Percentiles rank a stretch among this genome's conserved stretches.
Conservation (phyloP, 371 early-diverging fungal species). For the Mucor irregularis region DNA sequence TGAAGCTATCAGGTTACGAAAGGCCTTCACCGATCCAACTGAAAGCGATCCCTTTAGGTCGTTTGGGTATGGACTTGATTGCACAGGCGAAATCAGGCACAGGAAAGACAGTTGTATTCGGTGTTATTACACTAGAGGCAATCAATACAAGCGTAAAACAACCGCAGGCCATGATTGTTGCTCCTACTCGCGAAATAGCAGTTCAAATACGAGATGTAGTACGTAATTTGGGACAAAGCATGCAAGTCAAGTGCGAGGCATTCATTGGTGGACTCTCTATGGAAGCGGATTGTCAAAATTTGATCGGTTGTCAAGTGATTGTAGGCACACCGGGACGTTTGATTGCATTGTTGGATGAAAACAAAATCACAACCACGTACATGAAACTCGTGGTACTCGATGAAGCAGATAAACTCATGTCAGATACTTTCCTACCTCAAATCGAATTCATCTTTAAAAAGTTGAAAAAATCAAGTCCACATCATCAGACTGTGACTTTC, state of each 20-base stretch:
- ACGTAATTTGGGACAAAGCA: constrained; percentile 42
- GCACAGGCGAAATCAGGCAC: constrained; percentile 97
- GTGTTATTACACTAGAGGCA: constrained; percentile 83
- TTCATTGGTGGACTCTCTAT: constrained; percentile 88
- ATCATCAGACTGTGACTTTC: constrained; percentile 62
- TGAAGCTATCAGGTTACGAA: constrained; percentile 56
- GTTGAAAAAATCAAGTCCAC: constrained; percentile 11
- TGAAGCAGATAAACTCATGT: constrained; percentile 94
- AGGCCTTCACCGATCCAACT: constrained; percentile 88
- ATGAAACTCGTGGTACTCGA: constrained; percentile 89
- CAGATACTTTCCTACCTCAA: constrained; percentile 45
- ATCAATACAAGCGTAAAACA: constrained; percentile 45
- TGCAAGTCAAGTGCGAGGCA: constrained; percentile 69
- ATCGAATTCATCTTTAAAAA: constrained; percentile 31
- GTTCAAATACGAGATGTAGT: constrained; percentile 86
- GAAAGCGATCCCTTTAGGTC: constrained; percentile 82
- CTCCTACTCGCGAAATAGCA: constrained; percentile 93
- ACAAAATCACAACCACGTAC: constrained; percentile 58
- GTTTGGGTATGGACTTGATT: constrained; percentile 80
- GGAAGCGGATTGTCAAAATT: constrained; percentile 65
- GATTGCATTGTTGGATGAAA: constrained; percentile 72
- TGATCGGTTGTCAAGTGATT: constrained; percentile 74
- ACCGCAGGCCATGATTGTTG: constrained; percentile 74
- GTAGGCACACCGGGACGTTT: constrained; percentile 95
- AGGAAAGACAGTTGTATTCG: constrained; percentile 96